A percentile compares a stretch with the other conserved stretches of the same genome.
These are phyloP conservation scores for Sphaerulina musiva DNA, from an alignment of 2,329 filamentous ascomycete genomes.

Conservation along the genomic window DNA sequence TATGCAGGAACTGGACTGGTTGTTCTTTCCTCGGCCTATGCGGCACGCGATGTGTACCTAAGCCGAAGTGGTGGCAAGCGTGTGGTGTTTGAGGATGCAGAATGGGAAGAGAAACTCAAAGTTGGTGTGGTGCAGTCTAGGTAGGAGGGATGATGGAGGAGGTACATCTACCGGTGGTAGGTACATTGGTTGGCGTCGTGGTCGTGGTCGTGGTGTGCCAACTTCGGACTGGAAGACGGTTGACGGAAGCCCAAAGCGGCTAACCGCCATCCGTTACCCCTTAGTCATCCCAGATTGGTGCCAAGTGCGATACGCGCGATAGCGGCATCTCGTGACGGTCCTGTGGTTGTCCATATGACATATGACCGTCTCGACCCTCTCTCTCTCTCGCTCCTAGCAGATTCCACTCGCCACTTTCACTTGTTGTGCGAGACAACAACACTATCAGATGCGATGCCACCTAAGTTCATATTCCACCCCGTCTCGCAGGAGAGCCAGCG, in stretches of 20 bases:
- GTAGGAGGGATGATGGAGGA: too few species aligned
- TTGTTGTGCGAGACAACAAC: neutral
- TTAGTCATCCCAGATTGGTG: too few species aligned
- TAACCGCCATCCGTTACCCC: too few species aligned
- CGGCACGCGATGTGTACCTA: too few species aligned
- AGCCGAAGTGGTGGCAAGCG: neutral
- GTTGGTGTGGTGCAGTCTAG: neutral
- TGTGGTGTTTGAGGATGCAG: neutral
- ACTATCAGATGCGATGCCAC: constrained; percentile 8
- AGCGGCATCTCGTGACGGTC: neutral
- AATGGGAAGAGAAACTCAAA: neutral
- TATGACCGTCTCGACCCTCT: neutral
- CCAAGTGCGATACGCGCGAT: neutral
- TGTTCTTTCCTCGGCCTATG: neutral
- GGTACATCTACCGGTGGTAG: too few species aligned
- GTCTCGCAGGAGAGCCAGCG: neutral
- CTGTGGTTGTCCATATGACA: neutral
- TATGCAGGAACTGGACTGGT: neutral
- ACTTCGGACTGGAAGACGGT: too few species aligned
- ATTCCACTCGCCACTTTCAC: too few species aligned
- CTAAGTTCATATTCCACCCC: neutral
- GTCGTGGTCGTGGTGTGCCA: too few species aligned
- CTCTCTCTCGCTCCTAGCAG: neutral
- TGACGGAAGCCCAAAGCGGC: too few species aligned
- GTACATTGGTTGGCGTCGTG: too few species aligned